Conservation (phyloP, 2,329 filamentous ascomycete species). For the Onygenales sp. region DNA sequence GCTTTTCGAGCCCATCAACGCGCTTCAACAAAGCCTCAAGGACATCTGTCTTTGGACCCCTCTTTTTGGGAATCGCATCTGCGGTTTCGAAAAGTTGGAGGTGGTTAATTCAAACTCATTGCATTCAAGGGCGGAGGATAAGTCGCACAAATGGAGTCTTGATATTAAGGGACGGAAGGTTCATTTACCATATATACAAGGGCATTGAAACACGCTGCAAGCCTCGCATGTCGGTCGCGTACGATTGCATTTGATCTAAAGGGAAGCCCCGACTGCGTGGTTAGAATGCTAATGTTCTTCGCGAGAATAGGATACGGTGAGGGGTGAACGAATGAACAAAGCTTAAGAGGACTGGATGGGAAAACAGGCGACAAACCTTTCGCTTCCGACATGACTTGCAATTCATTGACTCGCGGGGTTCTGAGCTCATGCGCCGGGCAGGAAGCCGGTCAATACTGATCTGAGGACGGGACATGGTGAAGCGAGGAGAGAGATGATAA, state of each 20-base stretch:
- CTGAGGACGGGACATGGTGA: constrained; percentile 59
- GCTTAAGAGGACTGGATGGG: constrained; percentile 5
- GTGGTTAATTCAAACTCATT: neutral
- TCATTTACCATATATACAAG: constrained; percentile 72
- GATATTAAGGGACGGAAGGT: neutral
- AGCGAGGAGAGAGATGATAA: neutral
- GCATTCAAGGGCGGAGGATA: neutral
- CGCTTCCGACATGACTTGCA: constrained; percentile 89
- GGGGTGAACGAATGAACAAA: neutral
- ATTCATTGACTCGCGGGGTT: constrained; percentile 86
- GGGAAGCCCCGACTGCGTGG: constrained; percentile 11
- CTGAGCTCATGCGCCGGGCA: constrained; percentile 58
- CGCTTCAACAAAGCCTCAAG: constrained; percentile 74
- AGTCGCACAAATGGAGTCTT: constrained; percentile 8
- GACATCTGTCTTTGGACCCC: constrained; percentile 83
- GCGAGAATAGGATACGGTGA: neutral
- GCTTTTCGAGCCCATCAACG: constrained; percentile 75
- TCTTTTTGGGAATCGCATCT: constrained; percentile 85
- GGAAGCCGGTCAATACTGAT: constrained; percentile 74
- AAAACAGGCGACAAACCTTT: constrained; percentile 52
- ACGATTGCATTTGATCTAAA: constrained; percentile 84
- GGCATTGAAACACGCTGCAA: constrained; percentile 79
- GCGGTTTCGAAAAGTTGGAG: neutral
- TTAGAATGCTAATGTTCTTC: constrained; percentile 1
- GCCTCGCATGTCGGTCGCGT: constrained; percentile 77